A percentile compares a stretch with the other conserved stretches of the same genome.
Conservation (phyloP, 225 moss, liverwort and hornwort genomes). For the Marchantia polymorpha region DNA sequence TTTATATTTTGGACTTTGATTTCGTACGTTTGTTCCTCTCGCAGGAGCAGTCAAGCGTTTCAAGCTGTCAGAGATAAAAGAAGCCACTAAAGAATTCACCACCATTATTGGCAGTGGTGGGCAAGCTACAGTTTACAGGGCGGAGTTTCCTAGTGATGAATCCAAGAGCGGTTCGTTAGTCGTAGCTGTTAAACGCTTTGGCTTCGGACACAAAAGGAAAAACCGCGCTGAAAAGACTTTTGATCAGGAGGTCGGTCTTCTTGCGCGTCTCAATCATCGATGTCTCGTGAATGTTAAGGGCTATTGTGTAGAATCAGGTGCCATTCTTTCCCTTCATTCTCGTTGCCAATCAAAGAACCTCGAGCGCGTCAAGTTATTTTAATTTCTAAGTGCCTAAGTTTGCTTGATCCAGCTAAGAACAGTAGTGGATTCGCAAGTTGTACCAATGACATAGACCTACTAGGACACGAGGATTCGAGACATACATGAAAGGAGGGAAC, state of each 20-base stretch:
- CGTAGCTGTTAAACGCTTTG: constrained; percentile 40
- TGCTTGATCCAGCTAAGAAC: too few relatives aligned
- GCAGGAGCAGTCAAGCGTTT: constrained; percentile 29
- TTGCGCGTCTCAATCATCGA: constrained; percentile 35
- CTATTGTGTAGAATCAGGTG: constrained; percentile 37
- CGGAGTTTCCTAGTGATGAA: too few relatives aligned
- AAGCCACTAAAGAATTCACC: constrained; percentile 30
- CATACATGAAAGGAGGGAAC: too few relatives aligned
- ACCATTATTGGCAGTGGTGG: constrained; percentile 34
- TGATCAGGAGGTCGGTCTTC: constrained; percentile 33
- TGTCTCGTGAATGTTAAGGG: constrained; percentile 35
- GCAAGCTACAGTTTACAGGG: constrained; percentile 33
- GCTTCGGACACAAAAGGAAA: background rate
- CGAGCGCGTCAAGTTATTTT: too few relatives aligned
- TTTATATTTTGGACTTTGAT: background rate
- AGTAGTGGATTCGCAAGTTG: too few relatives aligned
- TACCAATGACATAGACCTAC: too few relatives aligned
- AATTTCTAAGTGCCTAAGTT: too few relatives aligned
- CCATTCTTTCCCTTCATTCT: background rate
- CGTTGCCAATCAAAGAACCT: too few relatives aligned
- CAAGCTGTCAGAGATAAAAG: constrained; percentile 19
- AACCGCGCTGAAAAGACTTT: constrained; percentile 23
- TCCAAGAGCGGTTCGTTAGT: constrained; percentile 21
- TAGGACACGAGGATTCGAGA: too few relatives aligned
- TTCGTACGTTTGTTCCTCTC: background rate